Evolutionary conservation across 2,329 filamentous ascomycete species (phyloP), one percentile per base, ranked within the genome.

Genomic region (Diaporthe caulivora): DNA sequence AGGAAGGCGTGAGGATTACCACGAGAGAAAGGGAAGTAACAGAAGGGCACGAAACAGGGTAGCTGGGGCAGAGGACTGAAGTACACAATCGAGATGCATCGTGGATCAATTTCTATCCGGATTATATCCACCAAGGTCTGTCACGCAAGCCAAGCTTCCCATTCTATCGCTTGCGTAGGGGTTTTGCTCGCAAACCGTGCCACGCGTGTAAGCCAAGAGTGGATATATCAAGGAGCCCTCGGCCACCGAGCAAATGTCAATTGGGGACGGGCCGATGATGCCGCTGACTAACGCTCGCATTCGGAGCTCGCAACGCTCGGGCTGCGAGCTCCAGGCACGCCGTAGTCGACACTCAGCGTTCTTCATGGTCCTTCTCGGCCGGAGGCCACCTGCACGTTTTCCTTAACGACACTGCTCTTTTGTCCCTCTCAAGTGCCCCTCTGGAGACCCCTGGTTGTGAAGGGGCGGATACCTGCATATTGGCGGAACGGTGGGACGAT

Each of bases 231-330:
- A 47, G 58, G 58, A 64, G 58, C 42, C 58, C 58, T 64, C 58
- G 58, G 58, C 58, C 58, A 47, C 58, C 58, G 58, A 64, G 26
- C 29, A n/a, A 2, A 8, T 34, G 42, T 29, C 26, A 13, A 13
- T 2, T 64, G 42, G 18, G 40, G 42, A 49, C 42, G 6, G 42
- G 7, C 21, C 44, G 3, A 7, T 49, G 18, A 15, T 11, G 60
- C 6, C 10, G 60, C 60, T 64, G 60, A 64, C 60, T 64, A 64
- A 29, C 26, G 1, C 3, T 49, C 26, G 21, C 18, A 5, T 7
- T 49, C 60, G 60, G 60, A 64, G 60, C 60, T 64, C 60, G 60
- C 60, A 64, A 17, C 29, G 26, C 60, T 64, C 60, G 60, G 60
- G 26, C 60, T 64, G 60, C 60, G 42, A 64, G 60, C 40, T 0